A percentile compares a stretch with the other conserved stretches of the same genome.
phyloP scores from a whole-genome alignment of 768 basidiomycete species.

The Tylopilus subfusipes region DNA sequence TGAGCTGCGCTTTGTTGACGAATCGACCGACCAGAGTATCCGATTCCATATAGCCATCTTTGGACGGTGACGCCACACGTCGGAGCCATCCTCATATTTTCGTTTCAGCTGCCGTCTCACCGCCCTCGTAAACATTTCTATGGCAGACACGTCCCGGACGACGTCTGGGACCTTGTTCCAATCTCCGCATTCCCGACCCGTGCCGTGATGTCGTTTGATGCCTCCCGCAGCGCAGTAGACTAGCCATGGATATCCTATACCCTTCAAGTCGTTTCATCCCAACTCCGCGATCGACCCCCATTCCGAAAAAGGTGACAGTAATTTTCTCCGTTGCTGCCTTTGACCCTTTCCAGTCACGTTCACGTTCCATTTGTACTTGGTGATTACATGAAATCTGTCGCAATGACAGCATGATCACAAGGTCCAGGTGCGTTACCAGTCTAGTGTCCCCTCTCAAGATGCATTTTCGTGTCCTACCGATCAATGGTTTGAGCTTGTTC shows the following conservation, averaged over 20 bases:
- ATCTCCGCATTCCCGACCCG: not conserved
- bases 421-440: no score
- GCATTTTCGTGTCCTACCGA: no score
- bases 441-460: no score
- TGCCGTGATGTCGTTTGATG: not conserved
- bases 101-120: not conserved
- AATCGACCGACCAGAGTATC: not conserved
- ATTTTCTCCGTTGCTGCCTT: not conserved
- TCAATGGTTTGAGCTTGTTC: no score
- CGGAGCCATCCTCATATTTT: conserved; percentile 4
- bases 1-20: not conserved
- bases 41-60: conserved; percentile 18
- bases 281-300: not conserved
- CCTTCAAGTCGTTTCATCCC: not conserved
- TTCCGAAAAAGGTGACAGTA: not conserved
- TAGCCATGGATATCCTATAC: not conserved
- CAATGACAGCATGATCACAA: no score
- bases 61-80: conserved; percentile 13
- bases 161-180: not conserved
- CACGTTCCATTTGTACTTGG: no score
- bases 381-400: no score
- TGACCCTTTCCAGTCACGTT: no score
- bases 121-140: not conserved
- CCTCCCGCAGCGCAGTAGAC: no score
- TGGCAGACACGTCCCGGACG: not conserved